Evolutionary conservation across 768 basidiomycete genomes (phyloP), one percentile per base, ranked within the genome.

Genomic region (Mycena sanguinolenta): DNA sequence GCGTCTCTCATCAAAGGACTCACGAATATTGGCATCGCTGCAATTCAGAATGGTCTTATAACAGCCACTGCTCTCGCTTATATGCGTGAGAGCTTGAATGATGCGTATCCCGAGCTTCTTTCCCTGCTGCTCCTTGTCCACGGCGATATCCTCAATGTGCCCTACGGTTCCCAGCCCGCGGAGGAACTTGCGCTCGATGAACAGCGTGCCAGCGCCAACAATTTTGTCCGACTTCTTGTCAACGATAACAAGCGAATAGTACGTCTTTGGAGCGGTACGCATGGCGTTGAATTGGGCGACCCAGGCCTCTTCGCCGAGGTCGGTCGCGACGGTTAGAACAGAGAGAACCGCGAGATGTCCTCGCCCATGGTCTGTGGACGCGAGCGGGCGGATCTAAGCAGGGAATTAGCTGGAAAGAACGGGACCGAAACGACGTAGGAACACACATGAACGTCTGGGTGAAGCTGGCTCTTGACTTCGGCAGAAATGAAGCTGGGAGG

Each of bases 41-140:
- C 98, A 99, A 79, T 99, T 97, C 77, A 99, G 82, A 75, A 99
- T 99, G 19, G 96, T 96, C 91, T 99, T 99, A 84, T 99, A 99
- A 81, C 93, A 88, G 53, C 97, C 91, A 70, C 84, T 82, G 71
- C 79, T 83, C 88, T 96, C 92, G 79, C 95, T 94, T 76, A 99
- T 91, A 61, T 86, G 87, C 2, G 93, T 94, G 75, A 99, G 86
- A 6, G 94, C 92, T 74, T 95, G 88, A 77, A 99, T 96, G 74
- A 99, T 85, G 74, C 92, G 87, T 81, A 94, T 80, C 0, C 98
- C 98, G 36, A 99, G 86, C 80, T 95, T 96, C 82, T 92, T 93
- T 36, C 98, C 98, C 85, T 98, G 96, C 82, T 93, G 89, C 50
- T 80, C 84, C 82, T 92, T 91, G 81, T 94, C 90, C 23, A 99